Evolutionary conservation across 176 grass and related monocot genomes (phyloP).

Genomic region (Neostapfia colusana): DNA sequence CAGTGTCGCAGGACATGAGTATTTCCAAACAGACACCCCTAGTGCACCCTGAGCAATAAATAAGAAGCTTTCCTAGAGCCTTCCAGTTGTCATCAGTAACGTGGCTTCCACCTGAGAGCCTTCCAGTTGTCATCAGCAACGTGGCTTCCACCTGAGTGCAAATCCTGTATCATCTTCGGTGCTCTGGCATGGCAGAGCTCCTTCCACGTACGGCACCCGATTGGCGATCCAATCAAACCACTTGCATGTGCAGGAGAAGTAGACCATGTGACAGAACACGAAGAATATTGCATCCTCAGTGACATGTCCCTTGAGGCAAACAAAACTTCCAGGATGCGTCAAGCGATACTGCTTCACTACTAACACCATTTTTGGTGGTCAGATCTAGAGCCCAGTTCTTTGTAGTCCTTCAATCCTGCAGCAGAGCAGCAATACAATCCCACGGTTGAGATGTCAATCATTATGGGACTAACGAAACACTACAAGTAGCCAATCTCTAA

Average conservation of each 20-base stretch:
- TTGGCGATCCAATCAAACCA: constrained; percentile 83
- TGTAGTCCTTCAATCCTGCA: neutral
- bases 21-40: constrained; percentile 57
- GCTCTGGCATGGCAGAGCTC: constrained; percentile 53
- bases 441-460: neutral
- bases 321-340: constrained; percentile 63
- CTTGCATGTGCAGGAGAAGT: constrained; percentile 70
- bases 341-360: constrained; percentile 76
- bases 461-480: neutral
- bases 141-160: constrained; percentile 73
- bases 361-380: constrained; percentile 35
- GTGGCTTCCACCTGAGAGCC: too few species aligned
- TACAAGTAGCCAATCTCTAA: neutral
- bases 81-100: too few species aligned
- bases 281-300: constrained; percentile 76
- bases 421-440: neutral
- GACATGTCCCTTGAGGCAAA: constrained; percentile 79
- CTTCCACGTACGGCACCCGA: constrained; percentile 73
- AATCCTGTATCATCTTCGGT: constrained; percentile 82
- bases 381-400: neutral
- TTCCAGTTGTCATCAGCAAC: constrained; percentile 87
- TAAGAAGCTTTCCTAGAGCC: constrained; percentile 80
- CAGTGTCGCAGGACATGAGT: constrained; percentile 68
- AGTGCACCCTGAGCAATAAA: constrained; percentile 66
- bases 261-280: constrained; percentile 70